Base-by-base conservation (phyloP, 1,284 basidiomycete genomes). In the Lentinus polychrous region DNA sequence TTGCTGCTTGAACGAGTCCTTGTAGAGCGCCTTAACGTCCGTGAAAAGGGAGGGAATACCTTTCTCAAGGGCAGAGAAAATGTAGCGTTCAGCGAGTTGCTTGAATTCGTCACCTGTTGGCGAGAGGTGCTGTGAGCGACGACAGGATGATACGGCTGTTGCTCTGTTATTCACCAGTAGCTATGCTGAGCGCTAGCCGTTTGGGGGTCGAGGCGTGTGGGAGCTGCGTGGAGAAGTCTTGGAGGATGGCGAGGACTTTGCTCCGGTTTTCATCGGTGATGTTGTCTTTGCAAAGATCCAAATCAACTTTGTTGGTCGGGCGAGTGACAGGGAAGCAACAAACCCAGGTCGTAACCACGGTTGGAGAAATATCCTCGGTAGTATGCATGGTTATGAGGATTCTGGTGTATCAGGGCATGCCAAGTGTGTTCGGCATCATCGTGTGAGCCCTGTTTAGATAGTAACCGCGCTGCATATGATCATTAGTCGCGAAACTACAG, bases 21-120 rank as follows among this genome's bases (percentile, higher is more conserved):
- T 52, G 63, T 97, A 97, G 1, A 99, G 77, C 0, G 84, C 73
- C 64, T 98, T 98, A 64, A 99, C 63, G 66, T 98, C 94, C 22
- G 87, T 84, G 61, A 98, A 99, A 6, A 99, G 74, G 2, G 94
- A 97, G 1, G 96, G 96, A 24, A 99, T 77, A 52, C 94, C 95
- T 58, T 91, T 92, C 49, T 78, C 76, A 12, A 99, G 70, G 7
- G 82, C 88, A 2, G 73, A 70, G 15, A 78, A 65, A 44, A 98
- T 67, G 66, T 99, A 98, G 2, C 75, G 69, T 46, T 76, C 74
- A 2, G 79, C 81, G 15, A 88, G 75, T 20, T 74, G 65, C 45
- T 71, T 75, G 71, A 99, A 98, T 14, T 70, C 68, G 10, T 79
- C 74, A 11, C 77, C 83, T 76, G 60, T 2, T 10, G 10, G 10